Base-by-base conservation (phyloP, 306 rosid genomes). In the Cyclanthera cordifolia region DNA sequence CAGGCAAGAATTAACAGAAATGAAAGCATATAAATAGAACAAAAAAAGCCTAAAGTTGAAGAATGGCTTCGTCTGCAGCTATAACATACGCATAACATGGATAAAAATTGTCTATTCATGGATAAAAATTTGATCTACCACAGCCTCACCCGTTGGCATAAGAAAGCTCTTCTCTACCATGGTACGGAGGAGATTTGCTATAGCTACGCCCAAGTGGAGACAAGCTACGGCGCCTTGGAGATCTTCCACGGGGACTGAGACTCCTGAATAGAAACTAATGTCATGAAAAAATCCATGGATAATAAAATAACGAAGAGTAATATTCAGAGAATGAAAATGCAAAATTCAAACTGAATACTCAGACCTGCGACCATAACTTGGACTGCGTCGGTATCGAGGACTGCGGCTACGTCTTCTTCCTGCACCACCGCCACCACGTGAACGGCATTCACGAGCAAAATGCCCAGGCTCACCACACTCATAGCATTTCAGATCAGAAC, bases 301-400 rank as follows among this genome's bases (percentile, higher is more conserved):
- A 21, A 65, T 4, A 41, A 5, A 43, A 64, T 20, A 64, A 20
- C 53, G 5, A 20, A 34, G 17, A n/a, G 21, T 64, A 2, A 23
- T 9, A 23, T 13, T 28, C 4, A 2, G 4, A 32, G 0, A 34
- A 34, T 34, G 4, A 43, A 43, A 16, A 13, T 23, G 50, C 39
- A 65, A 27, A 6, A 21, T 43, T 45, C 6, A 43, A 12, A 15
- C 51, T 52, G 7, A 13, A 46, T 48, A 67, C 20, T 58, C 76
- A 76, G 65, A 90, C 98, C 95, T 89, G 59, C 98, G 81, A 53
- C 98, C 99, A 79, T 93, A 93, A 72, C 99, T 93, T 52, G 99
- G 99, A 79, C 99, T 93, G 59, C 99, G 82, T 6, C 99, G 96
- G 63, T 90, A 89, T 67, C 96, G 91, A 6, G 99, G 99, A 23